Percentiles rank a stretch among this genome's conserved stretches.
These are phyloP conservation scores for Nicotiana benthamiana DNA, from an alignment of 257 asterid species.

Conservation along the genomic window DNA sequence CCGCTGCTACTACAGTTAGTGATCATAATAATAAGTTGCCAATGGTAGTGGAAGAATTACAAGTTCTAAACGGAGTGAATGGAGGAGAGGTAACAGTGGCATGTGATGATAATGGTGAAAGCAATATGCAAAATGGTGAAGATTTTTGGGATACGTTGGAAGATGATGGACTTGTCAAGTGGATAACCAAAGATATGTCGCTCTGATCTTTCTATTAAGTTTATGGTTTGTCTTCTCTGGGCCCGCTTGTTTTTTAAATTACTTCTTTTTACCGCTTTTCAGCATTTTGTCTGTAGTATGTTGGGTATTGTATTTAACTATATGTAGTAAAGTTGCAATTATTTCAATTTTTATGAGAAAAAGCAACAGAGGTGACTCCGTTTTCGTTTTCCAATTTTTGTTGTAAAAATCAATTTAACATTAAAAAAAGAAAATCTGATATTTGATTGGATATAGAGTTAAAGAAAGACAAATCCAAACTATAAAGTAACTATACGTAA, in stretches of 20 bases:
- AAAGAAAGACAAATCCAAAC: too few species aligned
- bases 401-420: too few species aligned
- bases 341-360: too few species aligned
- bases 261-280: background rate
- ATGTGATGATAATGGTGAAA: background rate
- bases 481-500: background rate
- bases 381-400: too few species aligned
- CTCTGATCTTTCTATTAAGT: background rate
- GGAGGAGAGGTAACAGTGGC: background rate
- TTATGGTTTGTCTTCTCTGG: background rate
- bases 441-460: background rate
- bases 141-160: conserved; percentile 1
- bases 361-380: too few species aligned
- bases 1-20: background rate
- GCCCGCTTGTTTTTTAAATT: too few species aligned
- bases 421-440: too few species aligned
- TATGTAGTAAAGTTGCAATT: too few species aligned
- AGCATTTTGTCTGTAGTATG: too few species aligned
- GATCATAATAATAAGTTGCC: background rate
- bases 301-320: too few species aligned
- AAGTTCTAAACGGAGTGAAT: background rate
- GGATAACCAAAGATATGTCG: background rate
- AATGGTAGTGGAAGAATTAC: background rate
- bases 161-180: background rate
- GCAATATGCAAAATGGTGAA: background rate